Conservation (phyloP, 257 asterid species). For the Scutellaria baicalensis region DNA sequence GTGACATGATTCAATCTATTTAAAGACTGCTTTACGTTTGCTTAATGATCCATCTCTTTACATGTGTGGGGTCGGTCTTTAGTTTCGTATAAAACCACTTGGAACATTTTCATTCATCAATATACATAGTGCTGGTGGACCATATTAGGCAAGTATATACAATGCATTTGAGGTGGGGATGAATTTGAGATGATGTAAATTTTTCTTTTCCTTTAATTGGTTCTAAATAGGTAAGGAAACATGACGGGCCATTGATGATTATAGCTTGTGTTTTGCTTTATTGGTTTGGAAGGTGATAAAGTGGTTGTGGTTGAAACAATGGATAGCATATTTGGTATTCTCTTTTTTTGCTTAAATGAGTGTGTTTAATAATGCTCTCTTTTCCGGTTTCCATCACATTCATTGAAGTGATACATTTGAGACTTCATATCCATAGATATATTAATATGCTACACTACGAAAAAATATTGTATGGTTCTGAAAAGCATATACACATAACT, state of each 20-base stretch:
- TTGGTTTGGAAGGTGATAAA: slow-evolving; percentile 9
- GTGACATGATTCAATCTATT: not conserved
- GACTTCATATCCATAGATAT: not conserved
- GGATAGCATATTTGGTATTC: not conserved
- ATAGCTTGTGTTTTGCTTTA: slow-evolving; percentile 3
- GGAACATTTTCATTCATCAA: slow-evolving; percentile 7
- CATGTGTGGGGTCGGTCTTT: not conserved
- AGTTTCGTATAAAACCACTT: not conserved
- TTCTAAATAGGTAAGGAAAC: not conserved
- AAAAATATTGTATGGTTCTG: not conserved
- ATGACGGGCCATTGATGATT: not conserved
- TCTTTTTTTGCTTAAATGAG: not conserved
- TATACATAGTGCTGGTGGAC: not conserved
- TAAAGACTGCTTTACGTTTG: not conserved
- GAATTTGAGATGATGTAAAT: not conserved
- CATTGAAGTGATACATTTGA: not conserved
- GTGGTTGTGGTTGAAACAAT: slow-evolving; percentile 12
- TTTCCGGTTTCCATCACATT: not conserved
- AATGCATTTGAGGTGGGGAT: not conserved
- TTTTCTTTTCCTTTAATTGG: not conserved
- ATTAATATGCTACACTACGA: not conserved
- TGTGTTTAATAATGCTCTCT: slow-evolving; percentile 4
- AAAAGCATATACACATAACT: not conserved
- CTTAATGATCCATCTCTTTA: not conserved
- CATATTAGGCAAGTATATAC: not conserved